phyloP scores from a whole-genome alignment of 208 protist genomes.

The Acanthamoeba healyi region DNA sequence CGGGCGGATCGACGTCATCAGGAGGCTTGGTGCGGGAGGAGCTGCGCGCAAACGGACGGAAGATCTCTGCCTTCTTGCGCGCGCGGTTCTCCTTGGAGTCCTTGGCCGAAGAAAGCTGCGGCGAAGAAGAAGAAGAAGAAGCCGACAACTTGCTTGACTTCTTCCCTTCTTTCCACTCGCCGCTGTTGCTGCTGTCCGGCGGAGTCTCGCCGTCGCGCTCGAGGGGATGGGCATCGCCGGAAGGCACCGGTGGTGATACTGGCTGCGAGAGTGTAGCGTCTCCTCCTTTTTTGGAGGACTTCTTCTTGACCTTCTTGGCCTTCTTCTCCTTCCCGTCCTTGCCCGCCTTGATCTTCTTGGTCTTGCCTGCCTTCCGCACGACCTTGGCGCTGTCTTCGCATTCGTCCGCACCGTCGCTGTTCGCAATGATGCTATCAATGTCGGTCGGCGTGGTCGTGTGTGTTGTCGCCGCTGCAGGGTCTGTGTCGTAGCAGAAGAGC shows the following conservation, averaged over 20 bases:
- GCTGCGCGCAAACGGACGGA: not conserved
- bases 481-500: not conserved
- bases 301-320: constrained; percentile 49
- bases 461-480: not conserved
- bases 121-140: too few species aligned
- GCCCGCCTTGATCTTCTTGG: not conserved
- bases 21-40: not conserved
- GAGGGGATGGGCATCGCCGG: not conserved
- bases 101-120: not conserved
- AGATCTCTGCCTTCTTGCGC: constrained; percentile 22
- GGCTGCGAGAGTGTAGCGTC: not conserved
- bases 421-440: too few species aligned
- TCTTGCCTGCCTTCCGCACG: not conserved
- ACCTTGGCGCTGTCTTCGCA: not conserved
- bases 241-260: too few species aligned
- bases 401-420: not conserved
- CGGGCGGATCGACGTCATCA: too few species aligned
- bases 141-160: too few species aligned
- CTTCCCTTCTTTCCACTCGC: not conserved
- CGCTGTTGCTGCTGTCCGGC: too few species aligned
- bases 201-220: too few species aligned
- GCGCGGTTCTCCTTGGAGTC: not conserved
- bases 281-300: not conserved
- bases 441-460: too few species aligned
- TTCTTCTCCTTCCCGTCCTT: constrained; percentile 40